phyloP scores from a whole-genome alignment of 2,329 filamentous ascomycete genomes.

The Trichoderma endophyticum region DNA sequence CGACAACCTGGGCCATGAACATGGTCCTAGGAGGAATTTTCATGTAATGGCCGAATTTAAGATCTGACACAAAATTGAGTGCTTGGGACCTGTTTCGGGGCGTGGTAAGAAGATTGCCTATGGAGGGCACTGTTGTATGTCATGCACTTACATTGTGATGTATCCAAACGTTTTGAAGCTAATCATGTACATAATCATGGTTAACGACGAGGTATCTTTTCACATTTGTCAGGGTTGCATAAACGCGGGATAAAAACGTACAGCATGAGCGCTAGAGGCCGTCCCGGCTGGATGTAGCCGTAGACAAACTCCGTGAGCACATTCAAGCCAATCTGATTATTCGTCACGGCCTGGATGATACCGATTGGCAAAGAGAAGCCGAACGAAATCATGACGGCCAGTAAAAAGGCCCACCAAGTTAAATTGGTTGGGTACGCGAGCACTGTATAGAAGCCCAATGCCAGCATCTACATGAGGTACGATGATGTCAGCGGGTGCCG shows the following conservation, averaged over 20 bases:
- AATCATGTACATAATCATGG: not conserved
- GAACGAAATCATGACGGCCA: conserved; percentile 62
- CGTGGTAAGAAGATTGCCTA: not conserved
- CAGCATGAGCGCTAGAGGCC: conserved; percentile 71
- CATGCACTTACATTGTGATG: conserved; percentile 49
- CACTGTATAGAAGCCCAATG: conserved; percentile 52
- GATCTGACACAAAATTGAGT: conserved; percentile 60
- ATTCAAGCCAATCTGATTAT: conserved; percentile 69
- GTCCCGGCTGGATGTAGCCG: conserved; percentile 71
- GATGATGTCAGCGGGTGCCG: conserved; percentile 8
- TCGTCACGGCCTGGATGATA: conserved; percentile 67
- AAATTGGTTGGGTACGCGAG: conserved; percentile 64
- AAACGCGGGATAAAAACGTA: conserved; percentile 32
- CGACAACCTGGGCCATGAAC: conserved; percentile 63
- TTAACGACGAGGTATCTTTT: not conserved
- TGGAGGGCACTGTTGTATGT: not conserved
- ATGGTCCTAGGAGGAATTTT: conserved; percentile 64
- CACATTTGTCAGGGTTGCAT: not conserved
- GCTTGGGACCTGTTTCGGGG: conserved; percentile 51
- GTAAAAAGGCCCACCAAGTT: conserved; percentile 68
- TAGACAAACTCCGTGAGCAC: conserved; percentile 72
- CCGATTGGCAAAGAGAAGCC: conserved; percentile 64
- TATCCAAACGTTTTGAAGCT: conserved; percentile 63
- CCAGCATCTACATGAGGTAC: conserved; percentile 45
- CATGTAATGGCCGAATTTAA: conserved; percentile 74